Evolutionary conservation across 1,284 basidiomycete species (phyloP).

Genomic region (Rhizoctonia solani): DNA sequence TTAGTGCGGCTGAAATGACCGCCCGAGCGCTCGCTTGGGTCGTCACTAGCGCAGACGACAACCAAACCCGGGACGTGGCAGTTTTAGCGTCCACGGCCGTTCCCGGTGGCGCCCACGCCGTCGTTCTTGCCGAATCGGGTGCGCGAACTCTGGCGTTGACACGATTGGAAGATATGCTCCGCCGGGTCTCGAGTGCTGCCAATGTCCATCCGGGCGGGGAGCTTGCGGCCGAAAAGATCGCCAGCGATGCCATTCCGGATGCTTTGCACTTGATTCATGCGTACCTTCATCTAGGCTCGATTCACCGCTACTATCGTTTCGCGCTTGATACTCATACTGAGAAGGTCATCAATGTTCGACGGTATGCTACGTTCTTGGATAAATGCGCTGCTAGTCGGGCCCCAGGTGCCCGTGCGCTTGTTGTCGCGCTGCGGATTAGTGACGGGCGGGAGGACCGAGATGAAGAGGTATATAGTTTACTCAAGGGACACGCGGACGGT

Average conservation of each 20-base stretch:
- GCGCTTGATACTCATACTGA: slow-evolving; percentile 16
- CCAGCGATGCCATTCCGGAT: slow-evolving; percentile 19
- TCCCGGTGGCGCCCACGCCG: slow-evolving; percentile 17
- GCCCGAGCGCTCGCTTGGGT: slow-evolving; percentile 24
- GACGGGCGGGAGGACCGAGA: slow-evolving; percentile 27
- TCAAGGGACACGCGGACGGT: slow-evolving; percentile 16
- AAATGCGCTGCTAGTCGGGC: slow-evolving; percentile 6
- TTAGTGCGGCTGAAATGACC: slow-evolving; percentile 29
- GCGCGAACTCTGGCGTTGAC: slow-evolving; percentile 16
- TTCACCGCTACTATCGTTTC: slow-evolving; percentile 25
- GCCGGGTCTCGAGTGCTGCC: slow-evolving; percentile 23
- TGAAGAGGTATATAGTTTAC: slow-evolving; percentile 13
- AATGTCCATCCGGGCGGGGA: slow-evolving; percentile 17
- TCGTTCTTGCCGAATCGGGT: slow-evolving; percentile 23
- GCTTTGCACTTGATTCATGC: slow-evolving; percentile 25
- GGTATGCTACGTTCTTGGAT: slow-evolving; percentile 13
- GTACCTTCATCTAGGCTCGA: slow-evolving; percentile 18
- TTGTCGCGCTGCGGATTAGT: slow-evolving; percentile 23
- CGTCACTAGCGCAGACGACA: slow-evolving; percentile 31
- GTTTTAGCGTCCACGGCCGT: slow-evolving; percentile 25
- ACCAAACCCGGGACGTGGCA: slow-evolving; percentile 20
- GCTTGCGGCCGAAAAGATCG: slow-evolving; percentile 25
- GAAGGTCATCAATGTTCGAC: slow-evolving; percentile 24
- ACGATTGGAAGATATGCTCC: slow-evolving; percentile 22
- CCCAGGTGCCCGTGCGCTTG: slow-evolving; percentile 20